Evolutionary conservation across 1,139 yeast genomes (phyloP).

Genomic region (Hyphopichia burtonii): DNA sequence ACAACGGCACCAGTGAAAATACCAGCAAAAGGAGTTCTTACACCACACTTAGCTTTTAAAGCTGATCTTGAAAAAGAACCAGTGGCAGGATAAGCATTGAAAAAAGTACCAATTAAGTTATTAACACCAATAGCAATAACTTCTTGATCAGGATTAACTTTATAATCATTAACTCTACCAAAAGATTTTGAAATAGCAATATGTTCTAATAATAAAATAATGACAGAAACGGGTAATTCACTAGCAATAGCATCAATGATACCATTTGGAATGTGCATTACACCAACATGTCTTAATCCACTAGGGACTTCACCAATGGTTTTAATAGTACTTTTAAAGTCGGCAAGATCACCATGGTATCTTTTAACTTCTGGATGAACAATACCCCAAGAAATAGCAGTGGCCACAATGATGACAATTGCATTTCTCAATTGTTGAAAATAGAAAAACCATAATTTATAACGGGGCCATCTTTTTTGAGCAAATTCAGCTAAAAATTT

Average conservation of each 20-base stretch:
- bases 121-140: constrained; percentile 92
- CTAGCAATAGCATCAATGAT: constrained; percentile 61
- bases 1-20: constrained; percentile 89
- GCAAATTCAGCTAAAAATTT: constrained; percentile 55
- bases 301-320: constrained; percentile 78
- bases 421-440: constrained; percentile 78
- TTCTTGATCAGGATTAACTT: constrained; percentile 90
- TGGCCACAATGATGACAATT: constrained; percentile 73
- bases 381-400: constrained; percentile 67
- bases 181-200: constrained; percentile 92
- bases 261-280: constrained; percentile 64
- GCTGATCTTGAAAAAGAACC: constrained; percentile 97
- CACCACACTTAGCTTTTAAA: constrained; percentile 92
- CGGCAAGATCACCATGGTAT: constrained; percentile 30
- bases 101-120: constrained; percentile 86
- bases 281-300: constrained; percentile 78
- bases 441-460: constrained; percentile 62
- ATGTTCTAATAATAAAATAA: constrained; percentile 83
- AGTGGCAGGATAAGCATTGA: constrained; percentile 92
- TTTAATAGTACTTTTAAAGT: constrained; percentile 49
- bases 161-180: constrained; percentile 89
- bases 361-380: constrained; percentile 35
- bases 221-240: constrained; percentile 82
- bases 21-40: constrained; percentile 92
- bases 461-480: constrained; percentile 65